A percentile compares a stretch with the other conserved stretches of the same genome.
Conservation (phyloP, 169 alveolate species). For the Plasmodium sp. region DNA sequence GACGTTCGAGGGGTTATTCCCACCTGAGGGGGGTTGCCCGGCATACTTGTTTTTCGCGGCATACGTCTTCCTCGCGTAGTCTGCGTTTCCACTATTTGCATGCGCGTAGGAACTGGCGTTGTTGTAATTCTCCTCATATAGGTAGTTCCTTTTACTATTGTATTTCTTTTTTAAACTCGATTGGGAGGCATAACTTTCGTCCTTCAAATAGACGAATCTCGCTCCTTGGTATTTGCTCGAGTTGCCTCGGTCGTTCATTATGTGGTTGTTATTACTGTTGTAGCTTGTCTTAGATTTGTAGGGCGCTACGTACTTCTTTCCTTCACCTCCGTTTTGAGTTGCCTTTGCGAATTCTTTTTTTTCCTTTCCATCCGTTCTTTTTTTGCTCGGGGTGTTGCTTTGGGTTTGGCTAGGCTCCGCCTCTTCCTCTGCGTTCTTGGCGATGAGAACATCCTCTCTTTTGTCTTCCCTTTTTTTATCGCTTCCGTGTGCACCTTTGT, state of each 20-base stretch:
- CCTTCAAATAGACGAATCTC: conserved; percentile 2
- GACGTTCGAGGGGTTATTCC: background rate
- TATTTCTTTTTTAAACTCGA: background rate
- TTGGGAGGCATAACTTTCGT: conserved; percentile 1
- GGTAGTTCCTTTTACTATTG: background rate
- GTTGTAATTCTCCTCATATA: conserved; percentile 32
- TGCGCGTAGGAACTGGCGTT: background rate
- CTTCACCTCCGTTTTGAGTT: background rate
- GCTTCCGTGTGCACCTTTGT: background rate
- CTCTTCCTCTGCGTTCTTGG: background rate
- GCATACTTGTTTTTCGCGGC: background rate
- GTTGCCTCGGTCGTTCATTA: background rate
- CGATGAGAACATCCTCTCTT: background rate
- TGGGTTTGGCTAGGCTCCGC: background rate
- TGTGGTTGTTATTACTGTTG: background rate
- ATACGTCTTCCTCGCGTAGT: background rate
- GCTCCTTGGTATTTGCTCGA: conserved; percentile 23
- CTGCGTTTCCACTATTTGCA: background rate
- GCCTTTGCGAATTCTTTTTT: background rate
- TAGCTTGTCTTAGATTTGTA: conserved; percentile 24
- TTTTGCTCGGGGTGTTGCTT: background rate
- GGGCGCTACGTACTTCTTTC: background rate
- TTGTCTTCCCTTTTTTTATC: background rate
- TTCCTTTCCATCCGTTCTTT: background rate
- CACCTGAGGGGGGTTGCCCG: background rate